phyloP scores from a whole-genome alignment of 768 basidiomycete genomes.

The Scleroderma bovista region DNA sequence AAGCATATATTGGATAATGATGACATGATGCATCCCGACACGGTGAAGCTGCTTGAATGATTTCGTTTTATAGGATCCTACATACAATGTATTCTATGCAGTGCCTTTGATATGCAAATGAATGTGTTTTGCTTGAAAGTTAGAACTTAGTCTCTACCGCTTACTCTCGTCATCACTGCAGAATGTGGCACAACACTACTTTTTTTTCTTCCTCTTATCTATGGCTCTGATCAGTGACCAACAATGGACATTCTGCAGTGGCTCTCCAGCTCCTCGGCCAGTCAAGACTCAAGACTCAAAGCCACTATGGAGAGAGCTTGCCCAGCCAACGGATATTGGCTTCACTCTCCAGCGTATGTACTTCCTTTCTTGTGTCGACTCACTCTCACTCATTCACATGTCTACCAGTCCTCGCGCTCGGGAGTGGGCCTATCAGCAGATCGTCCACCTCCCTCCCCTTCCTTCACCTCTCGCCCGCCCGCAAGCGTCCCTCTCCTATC shows the following conservation, averaged over 20 bases:
- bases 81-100: no score
- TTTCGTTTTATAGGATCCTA: no score
- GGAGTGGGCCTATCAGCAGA: conserved; percentile 48
- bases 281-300: no score
- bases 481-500: conserved; percentile 23
- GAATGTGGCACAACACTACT: no score
- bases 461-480: conserved; percentile 23
- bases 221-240: not conserved
- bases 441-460: conserved; percentile 25
- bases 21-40: no score
- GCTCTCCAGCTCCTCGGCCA: conserved; percentile 19
- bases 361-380: not conserved
- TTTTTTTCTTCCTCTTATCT: not conserved
- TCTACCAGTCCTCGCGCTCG: conserved; percentile 39
- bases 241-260: conserved; percentile 30
- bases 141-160: no score
- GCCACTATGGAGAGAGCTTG: conserved; percentile 34
- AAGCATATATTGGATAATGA: no score
- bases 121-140: no score
- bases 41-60: no score
- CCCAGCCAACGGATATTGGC: conserved; percentile 47
- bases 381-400: conserved; percentile 1
- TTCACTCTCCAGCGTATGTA: conserved; percentile 54
- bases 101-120: no score
- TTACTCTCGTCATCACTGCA: no score